A percentile compares a stretch with the other conserved stretches of the same genome.
These are phyloP conservation scores for Crithidia expoeki DNA, from an alignment of 208 protist genomes.

Conservation along the genomic window DNA sequence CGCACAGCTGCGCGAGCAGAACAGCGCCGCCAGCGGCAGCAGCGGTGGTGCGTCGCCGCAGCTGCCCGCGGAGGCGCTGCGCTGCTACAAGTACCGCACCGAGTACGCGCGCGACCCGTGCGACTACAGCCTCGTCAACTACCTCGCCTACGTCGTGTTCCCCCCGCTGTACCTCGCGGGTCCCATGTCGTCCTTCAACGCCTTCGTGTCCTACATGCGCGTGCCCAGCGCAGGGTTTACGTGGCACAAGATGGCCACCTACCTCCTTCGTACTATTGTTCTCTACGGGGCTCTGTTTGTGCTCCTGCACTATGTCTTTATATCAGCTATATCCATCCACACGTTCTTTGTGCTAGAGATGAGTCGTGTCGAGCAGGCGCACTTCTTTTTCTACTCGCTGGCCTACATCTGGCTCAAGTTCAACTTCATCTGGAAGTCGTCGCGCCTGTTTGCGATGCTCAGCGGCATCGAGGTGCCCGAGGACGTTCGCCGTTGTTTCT, in stretches of 20 bases:
- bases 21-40: no score
- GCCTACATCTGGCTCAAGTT: conserved; percentile 93
- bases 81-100: conserved; percentile 67
- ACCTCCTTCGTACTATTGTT: conserved; percentile 6
- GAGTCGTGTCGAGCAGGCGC: conserved; percentile 67
- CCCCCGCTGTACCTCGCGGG: conserved; percentile 89
- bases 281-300: no score
- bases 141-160: conserved; percentile 90
- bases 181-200: conserved; percentile 90
- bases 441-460: conserved; percentile 75
- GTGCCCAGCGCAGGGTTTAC: conserved; percentile 23
- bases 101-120: conserved; percentile 43
- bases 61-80: conserved; percentile 24
- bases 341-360: conserved; percentile 57
- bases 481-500: conserved; percentile 90
- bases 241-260: conserved; percentile 13
- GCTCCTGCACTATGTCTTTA: no score
- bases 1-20: conserved; percentile 34
- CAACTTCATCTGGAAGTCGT: conserved; percentile 87
- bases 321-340: conserved; percentile 10
- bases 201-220: conserved; percentile 82
- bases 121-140: conserved; percentile 82
- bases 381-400: conserved; percentile 64
- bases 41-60: neutral
- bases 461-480: conserved; percentile 90